Evolutionary conservation across 2,329 filamentous ascomycete species (phyloP).

Genomic region (Coniochaeta sp.): DNA sequence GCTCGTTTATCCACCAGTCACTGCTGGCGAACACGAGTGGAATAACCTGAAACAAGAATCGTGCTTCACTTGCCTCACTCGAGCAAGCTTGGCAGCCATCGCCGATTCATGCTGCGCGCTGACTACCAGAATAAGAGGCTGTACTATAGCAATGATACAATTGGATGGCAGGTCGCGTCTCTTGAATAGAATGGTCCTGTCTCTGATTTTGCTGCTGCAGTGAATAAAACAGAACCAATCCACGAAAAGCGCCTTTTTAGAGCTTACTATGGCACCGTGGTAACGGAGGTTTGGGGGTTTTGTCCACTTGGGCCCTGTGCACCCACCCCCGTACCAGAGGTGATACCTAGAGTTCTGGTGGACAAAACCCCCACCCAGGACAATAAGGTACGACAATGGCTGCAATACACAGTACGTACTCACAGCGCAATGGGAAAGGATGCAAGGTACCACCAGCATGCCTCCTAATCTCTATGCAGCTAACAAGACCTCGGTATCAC

Average conservation of each 20-base stretch:
- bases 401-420: too few relatives aligned
- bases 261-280: too few relatives aligned
- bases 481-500: not conserved
- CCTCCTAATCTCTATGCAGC: too few relatives aligned
- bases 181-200: not conserved
- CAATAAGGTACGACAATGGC: too few relatives aligned
- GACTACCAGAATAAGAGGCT: not conserved
- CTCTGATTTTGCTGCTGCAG: too few relatives aligned
- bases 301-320: too few relatives aligned
- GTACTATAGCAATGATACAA: not conserved
- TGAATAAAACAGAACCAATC: not conserved
- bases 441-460: not conserved
- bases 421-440: too few relatives aligned
- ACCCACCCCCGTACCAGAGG: too few relatives aligned
- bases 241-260: too few relatives aligned
- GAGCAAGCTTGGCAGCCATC: not conserved
- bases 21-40: not conserved
- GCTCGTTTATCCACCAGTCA: not conserved
- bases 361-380: too few relatives aligned
- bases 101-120: conserved; percentile 1
- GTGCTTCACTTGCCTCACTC: conserved; percentile 1
- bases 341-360: too few relatives aligned
- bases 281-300: too few relatives aligned
- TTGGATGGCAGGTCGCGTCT: not conserved
- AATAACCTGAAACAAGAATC: not conserved